These are phyloP conservation scores for Torrubiella hemipterigena DNA, from an alignment of 2,329 filamentous ascomycete species.

Conservation along the genomic window DNA sequence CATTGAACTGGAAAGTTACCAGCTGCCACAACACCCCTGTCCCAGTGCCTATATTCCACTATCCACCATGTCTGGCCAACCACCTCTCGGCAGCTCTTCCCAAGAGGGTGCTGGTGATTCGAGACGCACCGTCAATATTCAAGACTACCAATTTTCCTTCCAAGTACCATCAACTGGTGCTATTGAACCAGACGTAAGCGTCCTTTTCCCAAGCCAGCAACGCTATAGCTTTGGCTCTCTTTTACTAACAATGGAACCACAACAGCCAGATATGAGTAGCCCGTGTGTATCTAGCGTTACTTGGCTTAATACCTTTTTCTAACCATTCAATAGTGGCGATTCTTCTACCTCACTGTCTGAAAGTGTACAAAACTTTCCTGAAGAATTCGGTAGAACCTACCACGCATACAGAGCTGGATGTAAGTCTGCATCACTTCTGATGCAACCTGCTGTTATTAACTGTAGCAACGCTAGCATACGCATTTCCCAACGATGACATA, in stretches of 20 bases:
- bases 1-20: too few relatives aligned
- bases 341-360: conserved; percentile 26
- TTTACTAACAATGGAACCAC: too few relatives aligned
- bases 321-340: conserved; percentile 8
- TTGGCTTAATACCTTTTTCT: too few relatives aligned
- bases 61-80: conserved; percentile 1
- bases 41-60: too few relatives aligned
- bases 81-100: background rate
- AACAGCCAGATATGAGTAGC: conserved; percentile 1
- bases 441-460: too few relatives aligned
- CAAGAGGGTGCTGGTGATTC: too few relatives aligned
- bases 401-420: conserved; percentile 34
- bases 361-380: conserved; percentile 27
- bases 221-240: too few relatives aligned
- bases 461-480: conserved; percentile 28
- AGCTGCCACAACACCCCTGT: too few relatives aligned
- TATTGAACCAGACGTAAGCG: conserved; percentile 6
- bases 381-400: conserved; percentile 33
- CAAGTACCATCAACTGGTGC: conserved; percentile 1
- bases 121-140: background rate
- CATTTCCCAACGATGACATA: conserved; percentile 30
- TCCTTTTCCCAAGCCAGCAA: too few relatives aligned
- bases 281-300: too few relatives aligned
- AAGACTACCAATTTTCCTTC: conserved; percentile 6
- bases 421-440: too few relatives aligned